These are phyloP conservation scores for Fusarium falciforme DNA, from an alignment of 2,329 filamentous ascomycete species.

Conservation along the genomic window DNA sequence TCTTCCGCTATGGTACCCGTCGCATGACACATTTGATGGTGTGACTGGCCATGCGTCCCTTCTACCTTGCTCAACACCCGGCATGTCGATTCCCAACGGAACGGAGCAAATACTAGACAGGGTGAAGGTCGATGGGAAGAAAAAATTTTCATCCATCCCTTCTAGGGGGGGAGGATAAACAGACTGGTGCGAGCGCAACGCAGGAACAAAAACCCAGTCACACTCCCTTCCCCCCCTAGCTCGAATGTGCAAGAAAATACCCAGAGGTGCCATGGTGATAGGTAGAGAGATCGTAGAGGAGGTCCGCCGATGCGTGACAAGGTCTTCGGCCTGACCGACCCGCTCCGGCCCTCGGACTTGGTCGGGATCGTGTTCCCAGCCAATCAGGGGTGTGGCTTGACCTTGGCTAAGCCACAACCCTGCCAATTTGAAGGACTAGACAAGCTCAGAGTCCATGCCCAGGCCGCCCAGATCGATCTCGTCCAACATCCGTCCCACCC, in stretches of 20 bases:
- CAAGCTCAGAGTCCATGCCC: slow-evolving; percentile 10
- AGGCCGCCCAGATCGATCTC: slow-evolving; percentile 35
- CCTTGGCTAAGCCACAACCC: slow-evolving; percentile 31
- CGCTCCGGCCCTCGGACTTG: slow-evolving; percentile 33
- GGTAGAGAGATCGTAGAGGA: slow-evolving; percentile 12
- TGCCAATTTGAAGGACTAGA: slow-evolving; percentile 4
- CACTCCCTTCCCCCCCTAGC: slow-evolving; percentile 5
- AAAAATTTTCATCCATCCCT: slow-evolving; percentile 24
- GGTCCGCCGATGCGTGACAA: slow-evolving; percentile 23
- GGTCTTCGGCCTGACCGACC: slow-evolving; percentile 39
- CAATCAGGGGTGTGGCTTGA: slow-evolving; percentile 34
- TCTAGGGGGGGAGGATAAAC: neutral
- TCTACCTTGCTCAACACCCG: slow-evolving; percentile 10
- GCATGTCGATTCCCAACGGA: slow-evolving; percentile 11
- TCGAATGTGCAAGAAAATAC: slow-evolving; percentile 6
- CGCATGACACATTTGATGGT: slow-evolving; percentile 40
- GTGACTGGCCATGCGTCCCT: slow-evolving; percentile 33
- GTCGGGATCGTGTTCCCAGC: slow-evolving; percentile 17
- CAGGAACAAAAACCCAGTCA: slow-evolving; percentile 29
- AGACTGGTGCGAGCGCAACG: slow-evolving; percentile 17
- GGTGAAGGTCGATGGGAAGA: slow-evolving; percentile 9
- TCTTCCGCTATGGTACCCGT: slow-evolving; percentile 11
- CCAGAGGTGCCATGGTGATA: slow-evolving; percentile 20
- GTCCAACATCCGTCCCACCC: slow-evolving; percentile 20
- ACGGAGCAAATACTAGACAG: slow-evolving; percentile 22